Evolutionary conservation across 176 grass and related monocot species (phyloP).

Genomic region (Lolium rigidum): DNA sequence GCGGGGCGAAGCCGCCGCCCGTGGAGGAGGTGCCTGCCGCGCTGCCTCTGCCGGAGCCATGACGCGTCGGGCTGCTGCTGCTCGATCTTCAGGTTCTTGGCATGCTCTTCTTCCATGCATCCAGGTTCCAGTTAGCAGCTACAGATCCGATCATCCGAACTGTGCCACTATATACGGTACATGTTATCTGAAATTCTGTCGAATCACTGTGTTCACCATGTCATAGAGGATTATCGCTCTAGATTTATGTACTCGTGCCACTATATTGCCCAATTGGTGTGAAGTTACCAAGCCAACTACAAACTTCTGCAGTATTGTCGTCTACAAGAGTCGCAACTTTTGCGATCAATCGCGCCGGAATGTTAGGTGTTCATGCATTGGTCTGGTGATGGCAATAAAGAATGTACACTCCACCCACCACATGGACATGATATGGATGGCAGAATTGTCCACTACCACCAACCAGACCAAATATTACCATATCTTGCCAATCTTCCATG

Average conservation of each 20-base stretch:
- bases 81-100: constrained; percentile 23
- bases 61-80: constrained; percentile 32
- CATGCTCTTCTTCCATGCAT: neutral
- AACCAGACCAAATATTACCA: constrained; percentile 12
- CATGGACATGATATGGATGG: constrained; percentile 26
- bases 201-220: neutral
- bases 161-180: neutral
- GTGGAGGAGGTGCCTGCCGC: constrained; percentile 25
- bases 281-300: neutral
- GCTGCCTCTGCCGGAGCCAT: constrained; percentile 60
- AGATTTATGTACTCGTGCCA: neutral
- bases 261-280: too few species aligned
- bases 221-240: neutral
- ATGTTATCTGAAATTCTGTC: constrained; percentile 1
- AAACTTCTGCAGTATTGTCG: neutral
- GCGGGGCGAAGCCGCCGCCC: constrained; percentile 50
- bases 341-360: neutral
- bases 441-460: constrained; percentile 32
- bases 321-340: neutral
- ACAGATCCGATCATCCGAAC: too few species aligned
- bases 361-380: constrained; percentile 31
- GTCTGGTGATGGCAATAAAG: constrained; percentile 36
- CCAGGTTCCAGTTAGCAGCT: neutral
- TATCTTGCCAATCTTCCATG: constrained; percentile 21
- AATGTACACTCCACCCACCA: constrained; percentile 18